Base-by-base conservation (phyloP, 805 yeast species). In the Candida taoyuanica region DNA sequence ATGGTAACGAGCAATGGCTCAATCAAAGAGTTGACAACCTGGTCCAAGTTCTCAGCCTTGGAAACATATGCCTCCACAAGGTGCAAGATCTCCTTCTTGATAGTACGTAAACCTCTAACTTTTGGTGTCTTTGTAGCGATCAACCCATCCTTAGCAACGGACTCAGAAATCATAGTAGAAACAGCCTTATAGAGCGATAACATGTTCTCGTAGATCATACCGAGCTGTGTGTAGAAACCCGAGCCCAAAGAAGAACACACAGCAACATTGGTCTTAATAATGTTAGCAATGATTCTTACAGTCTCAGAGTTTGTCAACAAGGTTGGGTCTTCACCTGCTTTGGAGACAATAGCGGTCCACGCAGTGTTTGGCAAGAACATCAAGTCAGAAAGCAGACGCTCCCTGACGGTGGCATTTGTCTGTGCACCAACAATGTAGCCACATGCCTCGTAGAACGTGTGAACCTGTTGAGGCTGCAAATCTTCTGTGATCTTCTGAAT, bases 361-460 rank as follows among this genome's bases (percentile, higher is more conserved):
- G 98, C 98, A 65, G 79, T 73, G 62, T 93, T 93, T 30, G 98
- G 98, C 46, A 89, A 65, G 34, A 75, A 73, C 98, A 93, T 93
- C 52, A 93, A 70, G 38, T 86, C 89, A 36, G 70, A 60, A 37
- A 88, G 70, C 38, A 89, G 68, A 43, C 80, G 74, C 43, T 85
- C 87, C 61, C 93, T 80, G 27, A 74, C 71, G 11, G 74, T 76
- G 46, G 71, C 69, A 31, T 80, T 73, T 27, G 81, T 76, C 62
- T 91, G 97, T 11, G 96, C 96, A 37, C 89, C 77, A 26, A 93
- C 76, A 39, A 93, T 91, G 43, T 84, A 78, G 52, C 97, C 97
- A 69, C 98, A 91, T 1, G 98, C 98, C 65, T 85, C 96, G 62
- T 93, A 93, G 59, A 93, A 93, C 2, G 97, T 88, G 61, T 93